These are phyloP conservation scores for Calocybe indica DNA, from an alignment of 768 basidiomycete species.

Conservation along the genomic window DNA sequence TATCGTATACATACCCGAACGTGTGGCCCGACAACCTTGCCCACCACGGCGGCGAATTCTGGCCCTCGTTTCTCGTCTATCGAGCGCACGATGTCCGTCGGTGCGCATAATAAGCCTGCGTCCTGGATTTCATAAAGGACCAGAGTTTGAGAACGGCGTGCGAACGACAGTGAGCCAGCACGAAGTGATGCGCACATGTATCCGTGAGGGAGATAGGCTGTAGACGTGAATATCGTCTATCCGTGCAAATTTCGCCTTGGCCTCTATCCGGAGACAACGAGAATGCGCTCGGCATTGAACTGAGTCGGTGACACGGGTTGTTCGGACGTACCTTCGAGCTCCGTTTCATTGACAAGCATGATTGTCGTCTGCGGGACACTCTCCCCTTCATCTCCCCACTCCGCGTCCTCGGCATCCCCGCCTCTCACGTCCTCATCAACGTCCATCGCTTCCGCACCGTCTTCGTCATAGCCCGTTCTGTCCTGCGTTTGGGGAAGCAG, in stretches of 20 bases:
- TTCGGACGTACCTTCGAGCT: slow-evolving; percentile 51
- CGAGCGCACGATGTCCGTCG: slow-evolving; percentile 30
- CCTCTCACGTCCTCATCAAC: slow-evolving; percentile 33
- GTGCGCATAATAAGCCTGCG: slow-evolving; percentile 35
- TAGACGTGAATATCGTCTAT: slow-evolving; percentile 63
- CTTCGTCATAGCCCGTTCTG: too few species aligned
- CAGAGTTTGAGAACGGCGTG: neutral
- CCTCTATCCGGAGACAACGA: slow-evolving; percentile 31
- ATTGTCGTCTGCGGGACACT: slow-evolving; percentile 43
- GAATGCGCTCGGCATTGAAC: neutral
- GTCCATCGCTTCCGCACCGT: slow-evolving; percentile 19
- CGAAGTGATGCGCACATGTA: slow-evolving; percentile 41
- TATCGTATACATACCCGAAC: slow-evolving; percentile 35
- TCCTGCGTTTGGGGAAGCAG: slow-evolving; percentile 13
- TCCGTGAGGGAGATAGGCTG: slow-evolving; percentile 58
- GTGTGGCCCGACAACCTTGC: slow-evolving; percentile 39
- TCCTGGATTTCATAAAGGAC: slow-evolving; percentile 26
- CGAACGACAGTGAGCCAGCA: neutral
- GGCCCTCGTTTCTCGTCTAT: slow-evolving; percentile 37
- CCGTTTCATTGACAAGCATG: slow-evolving; percentile 55
- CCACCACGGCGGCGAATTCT: slow-evolving; percentile 34
- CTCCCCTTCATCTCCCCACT: slow-evolving; percentile 32
- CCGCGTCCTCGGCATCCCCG: slow-evolving; percentile 21
- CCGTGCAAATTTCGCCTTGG: slow-evolving; percentile 44
- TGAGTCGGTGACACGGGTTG: neutral